These are phyloP conservation scores for Cucumis variabilis DNA, from an alignment of 331 rosid genomes.

Conservation along the genomic window DNA sequence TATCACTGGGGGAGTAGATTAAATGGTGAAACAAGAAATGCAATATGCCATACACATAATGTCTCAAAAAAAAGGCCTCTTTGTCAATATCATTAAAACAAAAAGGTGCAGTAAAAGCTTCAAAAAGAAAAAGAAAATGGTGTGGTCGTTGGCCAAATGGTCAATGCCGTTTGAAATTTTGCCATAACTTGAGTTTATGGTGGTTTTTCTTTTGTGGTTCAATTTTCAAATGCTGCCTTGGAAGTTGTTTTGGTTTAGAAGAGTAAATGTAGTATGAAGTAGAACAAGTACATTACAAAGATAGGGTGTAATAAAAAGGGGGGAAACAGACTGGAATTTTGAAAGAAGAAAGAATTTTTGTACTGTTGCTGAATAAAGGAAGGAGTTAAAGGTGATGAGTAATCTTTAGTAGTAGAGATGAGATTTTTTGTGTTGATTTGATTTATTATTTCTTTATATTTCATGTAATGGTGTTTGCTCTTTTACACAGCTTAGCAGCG, in stretches of 20 bases:
- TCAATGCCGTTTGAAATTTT: neutral
- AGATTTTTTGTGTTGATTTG: neutral
- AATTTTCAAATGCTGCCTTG: neutral
- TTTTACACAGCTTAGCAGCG: neutral
- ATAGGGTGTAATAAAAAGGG: neutral
- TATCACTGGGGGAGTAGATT: conserved; percentile 35
- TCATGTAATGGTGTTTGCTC: neutral
- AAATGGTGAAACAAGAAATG: conserved; percentile 12
- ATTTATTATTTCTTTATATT: neutral
- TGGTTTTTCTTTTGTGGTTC: neutral
- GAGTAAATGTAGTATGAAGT: conserved; percentile 1
- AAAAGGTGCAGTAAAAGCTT: conserved; percentile 17
- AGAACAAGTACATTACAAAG: neutral
- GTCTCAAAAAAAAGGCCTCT: neutral
- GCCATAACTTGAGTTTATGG: neutral
- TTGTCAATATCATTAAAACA: neutral
- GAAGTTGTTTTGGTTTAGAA: neutral
- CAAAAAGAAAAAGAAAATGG: neutral
- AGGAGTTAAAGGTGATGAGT: neutral
- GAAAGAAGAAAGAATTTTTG: neutral
- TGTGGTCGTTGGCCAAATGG: neutral
- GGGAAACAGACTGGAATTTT: neutral
- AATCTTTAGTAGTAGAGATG: neutral
- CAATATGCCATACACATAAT: neutral
- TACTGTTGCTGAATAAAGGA: neutral